Conservation (phyloP, 768 basidiomycete genomes). For the Chiua virens region DNA sequence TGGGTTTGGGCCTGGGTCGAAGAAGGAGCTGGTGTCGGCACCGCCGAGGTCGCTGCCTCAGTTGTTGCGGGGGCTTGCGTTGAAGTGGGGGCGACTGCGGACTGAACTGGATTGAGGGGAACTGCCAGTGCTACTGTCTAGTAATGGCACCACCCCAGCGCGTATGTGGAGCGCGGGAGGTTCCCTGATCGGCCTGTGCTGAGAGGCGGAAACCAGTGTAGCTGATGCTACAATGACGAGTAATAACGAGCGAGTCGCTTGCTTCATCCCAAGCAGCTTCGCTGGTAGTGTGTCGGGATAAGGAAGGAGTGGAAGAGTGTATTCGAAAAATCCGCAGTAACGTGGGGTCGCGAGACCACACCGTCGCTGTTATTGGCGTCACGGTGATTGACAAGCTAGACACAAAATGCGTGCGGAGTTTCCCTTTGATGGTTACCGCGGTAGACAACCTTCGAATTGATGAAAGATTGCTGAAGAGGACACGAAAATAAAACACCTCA, state of each 20-base stretch:
- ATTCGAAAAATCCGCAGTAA: conserved; percentile 26
- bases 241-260: conserved; percentile 23
- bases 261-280: conserved; percentile 24
- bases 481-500: conserved; percentile 5
- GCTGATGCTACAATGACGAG: conserved; percentile 28
- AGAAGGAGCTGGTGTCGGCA: conserved; percentile 5
- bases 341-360: conserved; percentile 15
- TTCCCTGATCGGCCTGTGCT: conserved; percentile 14
- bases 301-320: conserved; percentile 19
- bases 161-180: conserved; percentile 17
- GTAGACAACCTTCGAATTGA: neutral
- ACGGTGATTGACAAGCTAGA: neutral
- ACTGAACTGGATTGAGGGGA: neutral
- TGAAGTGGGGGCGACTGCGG: neutral
- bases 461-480: conserved; percentile 6
- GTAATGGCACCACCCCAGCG: neutral
- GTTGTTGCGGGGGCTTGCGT: conserved; percentile 1
- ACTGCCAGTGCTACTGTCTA: neutral
- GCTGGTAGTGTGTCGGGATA: conserved; percentile 3
- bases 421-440: neutral
- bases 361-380: conserved; percentile 7
- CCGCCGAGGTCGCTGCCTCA: neutral
- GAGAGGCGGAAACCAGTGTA: conserved; percentile 25
- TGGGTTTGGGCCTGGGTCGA: conserved; percentile 10
- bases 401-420: neutral